Conservation (phyloP, 805 yeast genomes). For the Myxozyma kluyveri region DNA sequence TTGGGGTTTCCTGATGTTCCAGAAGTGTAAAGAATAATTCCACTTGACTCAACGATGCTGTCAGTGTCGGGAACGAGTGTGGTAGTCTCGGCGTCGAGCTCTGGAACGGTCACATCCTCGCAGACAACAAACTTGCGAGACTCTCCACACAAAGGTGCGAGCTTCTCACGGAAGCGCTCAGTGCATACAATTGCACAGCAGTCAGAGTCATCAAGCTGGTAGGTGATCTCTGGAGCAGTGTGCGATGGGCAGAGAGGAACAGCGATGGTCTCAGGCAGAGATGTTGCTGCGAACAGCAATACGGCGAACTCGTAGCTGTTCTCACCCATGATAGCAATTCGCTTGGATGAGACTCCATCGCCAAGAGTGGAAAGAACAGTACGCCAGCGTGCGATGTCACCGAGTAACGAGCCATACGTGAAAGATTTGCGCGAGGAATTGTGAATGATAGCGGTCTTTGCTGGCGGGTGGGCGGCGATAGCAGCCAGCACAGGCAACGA, state of each 20-base stretch:
- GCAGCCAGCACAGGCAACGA: conserved; percentile 19
- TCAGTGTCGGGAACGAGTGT: conserved; percentile 5
- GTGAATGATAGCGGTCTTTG: conserved; percentile 37
- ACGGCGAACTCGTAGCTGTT: conserved; percentile 37
- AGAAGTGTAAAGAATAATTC: conserved; percentile 38
- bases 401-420: conserved; percentile 35
- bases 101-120: conserved; percentile 28
- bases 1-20: conserved; percentile 40
- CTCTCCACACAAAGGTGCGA: conserved; percentile 25
- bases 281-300: conserved; percentile 34
- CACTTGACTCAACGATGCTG: conserved; percentile 23
- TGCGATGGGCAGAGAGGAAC: conserved; percentile 40
- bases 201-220: conserved; percentile 36
- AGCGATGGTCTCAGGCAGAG: conserved; percentile 36
- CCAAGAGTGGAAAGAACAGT: conserved; percentile 17
- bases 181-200: conserved; percentile 36
- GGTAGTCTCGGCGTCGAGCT: conserved; percentile 1
- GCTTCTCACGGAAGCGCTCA: conserved; percentile 32
- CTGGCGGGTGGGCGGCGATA: conserved; percentile 29
- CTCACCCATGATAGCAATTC: conserved; percentile 40
- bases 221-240: conserved; percentile 36
- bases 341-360: conserved; percentile 9
- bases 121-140: conserved; percentile 22
- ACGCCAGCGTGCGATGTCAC: conserved; percentile 34
- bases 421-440: conserved; percentile 35